phyloP scores from a whole-genome alignment of 805 yeast species.

The Ogataea minuta region DNA sequence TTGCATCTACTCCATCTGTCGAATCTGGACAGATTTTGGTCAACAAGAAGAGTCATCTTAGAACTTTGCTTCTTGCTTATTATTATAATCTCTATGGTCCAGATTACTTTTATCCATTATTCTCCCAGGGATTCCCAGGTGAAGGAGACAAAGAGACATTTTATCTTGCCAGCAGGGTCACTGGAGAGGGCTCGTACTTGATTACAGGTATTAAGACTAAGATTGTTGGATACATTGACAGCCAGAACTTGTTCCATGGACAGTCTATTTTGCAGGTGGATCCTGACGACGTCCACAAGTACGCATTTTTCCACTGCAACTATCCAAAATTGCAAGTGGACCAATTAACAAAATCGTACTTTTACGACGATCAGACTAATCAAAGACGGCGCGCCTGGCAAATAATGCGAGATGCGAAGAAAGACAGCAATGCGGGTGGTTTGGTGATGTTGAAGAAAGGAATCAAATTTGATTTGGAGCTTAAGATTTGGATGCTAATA shows the following conservation, averaged over 20 bases:
- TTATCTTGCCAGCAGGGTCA: conserved; percentile 60
- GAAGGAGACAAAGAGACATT: conserved; percentile 83
- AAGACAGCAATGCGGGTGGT: conserved; percentile 26
- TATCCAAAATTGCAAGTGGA: conserved; percentile 31
- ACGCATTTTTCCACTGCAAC: conserved; percentile 32
- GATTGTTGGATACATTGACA: conserved; percentile 31
- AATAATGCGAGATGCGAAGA: conserved; percentile 31
- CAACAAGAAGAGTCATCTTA: conserved; percentile 57
- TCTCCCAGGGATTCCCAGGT: conserved; percentile 73
- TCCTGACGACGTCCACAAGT: conserved; percentile 26
- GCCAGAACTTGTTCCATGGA: conserved; percentile 26
- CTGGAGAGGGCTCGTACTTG: conserved; percentile 28
- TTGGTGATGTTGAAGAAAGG: conserved; percentile 18
- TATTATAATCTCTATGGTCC: conserved; percentile 72
- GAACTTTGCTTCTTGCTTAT: conserved; percentile 54
- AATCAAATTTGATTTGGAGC: conserved; percentile 27
- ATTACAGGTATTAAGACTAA: conserved; percentile 32
- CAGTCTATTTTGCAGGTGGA: conserved; percentile 33
- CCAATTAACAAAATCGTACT: conserved; percentile 20
- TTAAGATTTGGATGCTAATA: conserved; percentile 28
- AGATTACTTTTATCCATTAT: conserved; percentile 58
- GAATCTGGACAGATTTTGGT: conserved; percentile 72
- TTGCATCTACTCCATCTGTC: conserved; percentile 51
- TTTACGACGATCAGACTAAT: conserved; percentile 18
- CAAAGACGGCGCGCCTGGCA: conserved; percentile 27